These are phyloP conservation scores for Solanum chmielewskii DNA, from an alignment of 257 asterid species.

Conservation along the genomic window DNA sequence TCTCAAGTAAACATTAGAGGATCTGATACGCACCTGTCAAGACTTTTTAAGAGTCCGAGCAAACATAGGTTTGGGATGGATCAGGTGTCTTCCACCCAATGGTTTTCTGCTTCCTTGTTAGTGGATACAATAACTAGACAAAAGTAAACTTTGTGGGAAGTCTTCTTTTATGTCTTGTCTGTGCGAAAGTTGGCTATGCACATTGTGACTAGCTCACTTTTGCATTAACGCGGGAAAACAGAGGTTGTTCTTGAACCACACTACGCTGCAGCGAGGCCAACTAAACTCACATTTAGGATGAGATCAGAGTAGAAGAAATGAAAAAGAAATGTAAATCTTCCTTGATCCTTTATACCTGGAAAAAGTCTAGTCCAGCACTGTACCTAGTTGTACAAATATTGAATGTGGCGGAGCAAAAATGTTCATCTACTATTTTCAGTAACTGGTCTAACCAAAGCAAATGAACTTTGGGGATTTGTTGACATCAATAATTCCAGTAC, in stretches of 20 bases:
- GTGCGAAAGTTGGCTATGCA: neutral
- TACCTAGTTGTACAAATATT: neutral
- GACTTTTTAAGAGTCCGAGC: neutral
- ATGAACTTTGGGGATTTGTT: conserved; percentile 33
- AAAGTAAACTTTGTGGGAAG: neutral
- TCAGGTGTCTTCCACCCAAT: neutral
- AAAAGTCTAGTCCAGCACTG: neutral
- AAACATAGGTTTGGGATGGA: neutral
- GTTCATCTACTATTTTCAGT: conserved; percentile 8
- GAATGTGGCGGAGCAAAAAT: neutral
- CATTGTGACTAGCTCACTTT: neutral
- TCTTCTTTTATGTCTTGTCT: neutral
- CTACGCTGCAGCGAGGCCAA: neutral
- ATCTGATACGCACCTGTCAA: neutral
- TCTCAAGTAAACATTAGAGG: neutral
- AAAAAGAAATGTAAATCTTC: neutral
- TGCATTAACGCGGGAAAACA: neutral
- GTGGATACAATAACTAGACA: neutral
- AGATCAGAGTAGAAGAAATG: neutral
- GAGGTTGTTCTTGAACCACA: neutral
- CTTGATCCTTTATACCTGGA: neutral
- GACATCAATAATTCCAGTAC: conserved; percentile 67
- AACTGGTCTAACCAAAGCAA: conserved; percentile 55
- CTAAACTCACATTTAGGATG: neutral
- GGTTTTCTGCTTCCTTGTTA: neutral